Conservation (phyloP, 106 monocot species). For the Platanthera zijinensis region DNA sequence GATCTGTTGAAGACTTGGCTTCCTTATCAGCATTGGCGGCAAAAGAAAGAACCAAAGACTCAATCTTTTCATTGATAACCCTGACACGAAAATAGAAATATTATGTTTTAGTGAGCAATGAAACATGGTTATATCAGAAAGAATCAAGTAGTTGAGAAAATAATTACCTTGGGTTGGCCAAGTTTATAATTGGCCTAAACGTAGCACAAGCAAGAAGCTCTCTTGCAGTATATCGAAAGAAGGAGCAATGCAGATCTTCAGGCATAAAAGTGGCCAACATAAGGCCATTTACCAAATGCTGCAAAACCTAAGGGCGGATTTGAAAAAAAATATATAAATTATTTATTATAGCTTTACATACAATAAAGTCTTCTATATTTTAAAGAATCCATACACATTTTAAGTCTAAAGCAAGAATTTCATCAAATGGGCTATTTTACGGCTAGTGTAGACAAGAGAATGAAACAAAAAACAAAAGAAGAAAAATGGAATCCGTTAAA, state of each 20-base stretch:
- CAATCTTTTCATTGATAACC: constrained; percentile 94
- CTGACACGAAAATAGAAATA: constrained; percentile 28
- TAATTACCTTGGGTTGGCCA: constrained; percentile 75
- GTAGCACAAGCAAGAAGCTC: constrained; percentile 95
- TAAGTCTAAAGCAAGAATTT: neutral
- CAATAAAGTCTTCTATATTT: neutral
- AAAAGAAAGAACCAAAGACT: constrained; percentile 56
- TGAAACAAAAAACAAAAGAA: neutral
- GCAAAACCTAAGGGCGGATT: constrained; percentile 57
- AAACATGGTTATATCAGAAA: constrained; percentile 4
- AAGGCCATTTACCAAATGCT: constrained; percentile 59
- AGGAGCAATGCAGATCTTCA: constrained; percentile 75
- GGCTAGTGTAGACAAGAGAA: neutral
- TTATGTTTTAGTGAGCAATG: constrained; percentile 18
- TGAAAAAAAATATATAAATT: neutral
- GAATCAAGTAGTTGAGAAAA: neutral
- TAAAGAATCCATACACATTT: neutral
- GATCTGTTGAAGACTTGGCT: constrained; percentile 28
- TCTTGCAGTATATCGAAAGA: constrained; percentile 63
- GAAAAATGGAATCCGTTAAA: neutral
- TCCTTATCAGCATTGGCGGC: constrained; percentile 45
- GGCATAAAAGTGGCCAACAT: constrained; percentile 56
- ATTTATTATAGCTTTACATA: neutral
- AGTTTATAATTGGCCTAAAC: constrained; percentile 77
- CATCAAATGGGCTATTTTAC: neutral